Evolutionary conservation across 139 green algal genomes (phyloP).

Genomic region (Volvox africanus): DNA sequence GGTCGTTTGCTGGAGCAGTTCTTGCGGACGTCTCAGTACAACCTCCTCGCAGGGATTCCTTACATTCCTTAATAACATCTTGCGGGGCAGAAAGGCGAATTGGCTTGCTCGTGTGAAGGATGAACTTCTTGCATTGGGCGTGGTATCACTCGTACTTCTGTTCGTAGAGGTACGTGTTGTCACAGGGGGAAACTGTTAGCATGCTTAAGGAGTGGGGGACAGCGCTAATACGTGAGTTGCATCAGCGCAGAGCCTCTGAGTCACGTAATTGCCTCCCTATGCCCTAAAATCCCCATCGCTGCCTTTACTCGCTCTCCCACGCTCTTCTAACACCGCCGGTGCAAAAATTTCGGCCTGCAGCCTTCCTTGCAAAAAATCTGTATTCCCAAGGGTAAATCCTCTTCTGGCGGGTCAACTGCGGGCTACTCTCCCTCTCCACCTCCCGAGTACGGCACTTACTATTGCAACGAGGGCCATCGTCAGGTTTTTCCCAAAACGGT

Average conservation of each 20-base stretch:
- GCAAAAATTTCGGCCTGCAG: background rate
- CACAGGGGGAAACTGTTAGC: background rate
- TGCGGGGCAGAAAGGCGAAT: constrained; percentile 38
- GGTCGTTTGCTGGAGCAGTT: background rate
- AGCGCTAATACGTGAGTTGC: too few relatives aligned
- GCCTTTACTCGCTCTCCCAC: background rate
- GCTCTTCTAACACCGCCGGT: background rate
- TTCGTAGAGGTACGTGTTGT: constrained; percentile 34
- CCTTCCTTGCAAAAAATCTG: constrained; percentile 37
- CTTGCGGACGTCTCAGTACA: too few relatives aligned
- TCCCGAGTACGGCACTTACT: constrained; percentile 22
- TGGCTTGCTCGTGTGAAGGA: constrained; percentile 52
- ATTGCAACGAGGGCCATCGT: background rate
- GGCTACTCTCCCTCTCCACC: background rate
- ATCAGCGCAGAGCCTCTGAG: too few relatives aligned
- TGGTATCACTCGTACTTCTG: constrained; percentile 49
- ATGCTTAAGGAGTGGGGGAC: background rate
- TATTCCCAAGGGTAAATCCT: background rate
- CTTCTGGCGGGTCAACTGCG: background rate
- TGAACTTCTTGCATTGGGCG: constrained; percentile 52
- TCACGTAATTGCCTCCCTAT: background rate
- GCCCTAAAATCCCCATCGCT: background rate
- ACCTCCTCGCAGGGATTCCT: constrained; percentile 19
- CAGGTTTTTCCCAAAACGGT: constrained; percentile 38
- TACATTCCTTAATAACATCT: constrained; percentile 51